Evolutionary conservation across 164 flowering plant genomes (phyloP).

Genomic region (Echeveria elegans): DNA sequence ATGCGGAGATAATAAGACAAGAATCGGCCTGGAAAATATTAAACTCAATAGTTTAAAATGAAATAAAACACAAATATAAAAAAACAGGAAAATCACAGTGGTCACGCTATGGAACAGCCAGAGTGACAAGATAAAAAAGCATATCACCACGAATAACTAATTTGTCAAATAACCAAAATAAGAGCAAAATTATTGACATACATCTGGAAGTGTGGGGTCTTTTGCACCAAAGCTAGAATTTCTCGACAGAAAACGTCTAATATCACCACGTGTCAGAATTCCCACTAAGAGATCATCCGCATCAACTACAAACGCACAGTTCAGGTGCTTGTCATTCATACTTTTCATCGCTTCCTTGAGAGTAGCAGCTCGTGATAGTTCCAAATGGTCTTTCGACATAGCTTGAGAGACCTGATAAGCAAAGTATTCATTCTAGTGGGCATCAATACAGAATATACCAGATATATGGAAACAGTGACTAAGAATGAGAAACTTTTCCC

Average conservation of each 20-base stretch:
- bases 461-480: not conserved
- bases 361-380: conserved; percentile 34
- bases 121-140: no score
- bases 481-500: not conserved
- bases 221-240: conserved; percentile 28
- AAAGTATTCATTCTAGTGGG: not conserved
- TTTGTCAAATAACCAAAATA: not conserved
- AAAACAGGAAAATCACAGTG: not conserved
- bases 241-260: conserved; percentile 44
- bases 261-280: conserved; percentile 80
- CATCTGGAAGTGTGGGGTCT: conserved; percentile 45
- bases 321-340: conserved; percentile 59
- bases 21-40: conserved; percentile 37
- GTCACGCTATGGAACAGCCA: no score
- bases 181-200: conserved; percentile 25
- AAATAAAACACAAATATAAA: not conserved
- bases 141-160: not conserved
- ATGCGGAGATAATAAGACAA: conserved; percentile 61
- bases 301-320: conserved; percentile 67
- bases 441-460: conserved; percentile 1
- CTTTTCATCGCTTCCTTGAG: conserved; percentile 53
- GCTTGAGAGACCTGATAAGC: conserved; percentile 69
- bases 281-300: conserved; percentile 77
- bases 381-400: conserved; percentile 62
- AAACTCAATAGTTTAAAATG: not conserved